Percentiles rank a stretch among this genome's conserved stretches.
Conservation (phyloP, 768 basidiomycete genomes). For the Boletus sp. region DNA sequence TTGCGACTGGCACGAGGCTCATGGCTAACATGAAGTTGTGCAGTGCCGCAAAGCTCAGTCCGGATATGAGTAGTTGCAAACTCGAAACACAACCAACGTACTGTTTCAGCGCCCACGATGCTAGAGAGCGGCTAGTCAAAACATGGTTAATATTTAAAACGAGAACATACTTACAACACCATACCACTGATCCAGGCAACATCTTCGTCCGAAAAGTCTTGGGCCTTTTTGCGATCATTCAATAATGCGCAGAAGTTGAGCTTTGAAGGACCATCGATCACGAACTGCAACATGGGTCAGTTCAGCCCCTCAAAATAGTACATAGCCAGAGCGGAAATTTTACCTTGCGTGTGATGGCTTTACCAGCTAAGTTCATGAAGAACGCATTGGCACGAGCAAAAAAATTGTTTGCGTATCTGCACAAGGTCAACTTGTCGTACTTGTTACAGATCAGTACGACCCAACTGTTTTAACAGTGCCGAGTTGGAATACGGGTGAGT, state of each 20-base stretch:
- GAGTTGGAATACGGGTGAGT: neutral
- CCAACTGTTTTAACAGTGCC: slow-evolving; percentile 8
- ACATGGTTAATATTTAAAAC: too few relatives aligned
- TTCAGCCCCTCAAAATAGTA: neutral
- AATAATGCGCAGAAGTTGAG: slow-evolving; percentile 5
- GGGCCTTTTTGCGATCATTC: neutral
- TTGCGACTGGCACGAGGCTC: slow-evolving; percentile 1
- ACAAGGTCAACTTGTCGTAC: neutral
- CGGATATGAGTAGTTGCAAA: neutral
- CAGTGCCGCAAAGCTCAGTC: slow-evolving; percentile 1
- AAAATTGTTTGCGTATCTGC: slow-evolving; percentile 5
- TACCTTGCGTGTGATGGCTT: slow-evolving; percentile 8
- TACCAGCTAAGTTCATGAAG: neutral
- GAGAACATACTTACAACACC: slow-evolving; percentile 2
- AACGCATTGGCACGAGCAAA: slow-evolving; percentile 4
- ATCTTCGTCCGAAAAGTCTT: slow-evolving; percentile 5
- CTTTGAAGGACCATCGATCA: neutral
- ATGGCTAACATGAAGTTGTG: slow-evolving; percentile 4
- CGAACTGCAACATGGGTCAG: neutral
- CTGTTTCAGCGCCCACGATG: slow-evolving; percentile 7
- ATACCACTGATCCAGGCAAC: slow-evolving; percentile 9
- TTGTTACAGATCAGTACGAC: neutral
- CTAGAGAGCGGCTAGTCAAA: neutral
- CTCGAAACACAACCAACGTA: neutral
- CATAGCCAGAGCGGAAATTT: neutral